These are phyloP conservation scores for Auriscalpium vulgare DNA, from an alignment of 768 basidiomycete genomes.

Conservation along the genomic window DNA sequence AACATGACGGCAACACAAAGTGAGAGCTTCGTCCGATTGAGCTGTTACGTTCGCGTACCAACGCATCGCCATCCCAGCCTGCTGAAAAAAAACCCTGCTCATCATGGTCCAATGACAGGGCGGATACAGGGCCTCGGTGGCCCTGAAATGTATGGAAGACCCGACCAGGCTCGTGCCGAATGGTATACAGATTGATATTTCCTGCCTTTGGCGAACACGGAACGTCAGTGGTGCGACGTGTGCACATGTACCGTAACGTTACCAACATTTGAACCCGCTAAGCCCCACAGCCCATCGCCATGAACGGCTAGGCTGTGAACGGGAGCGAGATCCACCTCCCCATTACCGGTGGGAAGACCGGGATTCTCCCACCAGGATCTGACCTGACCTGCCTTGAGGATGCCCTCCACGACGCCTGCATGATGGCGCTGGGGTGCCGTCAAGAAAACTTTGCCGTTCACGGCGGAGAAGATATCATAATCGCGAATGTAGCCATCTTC, in stretches of 20 bases:
- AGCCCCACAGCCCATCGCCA: constrained; percentile 86
- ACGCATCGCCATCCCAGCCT: constrained; percentile 88
- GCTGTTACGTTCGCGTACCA: constrained; percentile 41
- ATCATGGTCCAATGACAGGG: constrained; percentile 70
- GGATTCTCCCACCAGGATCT: constrained; percentile 91
- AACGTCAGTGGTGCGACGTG: constrained; percentile 4
- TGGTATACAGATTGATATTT: constrained; percentile 87
- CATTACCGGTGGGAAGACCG: constrained; percentile 1
- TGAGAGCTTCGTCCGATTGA: neutral
- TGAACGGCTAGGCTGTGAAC: constrained; percentile 91
- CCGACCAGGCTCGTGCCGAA: constrained; percentile 87
- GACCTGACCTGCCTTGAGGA: constrained; percentile 82
- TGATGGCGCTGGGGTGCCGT: constrained; percentile 86
- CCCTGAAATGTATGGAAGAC: constrained; percentile 64
- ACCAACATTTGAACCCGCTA: constrained; percentile 78
- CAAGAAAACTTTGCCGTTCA: constrained; percentile 81
- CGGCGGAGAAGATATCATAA: constrained; percentile 84
- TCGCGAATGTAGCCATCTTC: constrained; percentile 91
- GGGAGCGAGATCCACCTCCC: constrained; percentile 37
- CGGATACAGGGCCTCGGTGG: constrained; percentile 78
- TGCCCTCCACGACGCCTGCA: constrained; percentile 85
- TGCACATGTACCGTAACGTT: constrained; percentile 21
- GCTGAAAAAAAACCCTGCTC: constrained; percentile 87
- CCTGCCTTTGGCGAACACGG: constrained; percentile 49
- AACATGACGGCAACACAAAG: constrained; percentile 7